phyloP scores from a whole-genome alignment of 495 filamentous ascomycete genomes.

The Cairneyella variabilis region DNA sequence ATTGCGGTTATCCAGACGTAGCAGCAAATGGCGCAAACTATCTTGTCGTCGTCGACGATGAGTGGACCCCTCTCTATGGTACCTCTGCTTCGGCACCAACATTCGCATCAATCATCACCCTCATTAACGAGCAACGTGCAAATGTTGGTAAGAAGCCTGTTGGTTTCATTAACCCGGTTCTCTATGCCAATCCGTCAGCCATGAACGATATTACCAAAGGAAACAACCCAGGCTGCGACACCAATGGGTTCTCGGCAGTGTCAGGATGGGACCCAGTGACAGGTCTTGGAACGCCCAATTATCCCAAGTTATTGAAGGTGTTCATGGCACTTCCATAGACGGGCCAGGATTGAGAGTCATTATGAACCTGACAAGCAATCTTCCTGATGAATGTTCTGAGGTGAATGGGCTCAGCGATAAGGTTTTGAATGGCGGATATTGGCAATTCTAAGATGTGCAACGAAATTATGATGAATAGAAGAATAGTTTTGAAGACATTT shows the following conservation, averaged over 20 bases:
- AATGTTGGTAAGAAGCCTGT: constrained; percentile 40
- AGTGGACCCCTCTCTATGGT: constrained; percentile 38
- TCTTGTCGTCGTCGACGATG: constrained; percentile 38
- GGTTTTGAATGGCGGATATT: too few species aligned
- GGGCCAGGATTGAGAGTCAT: too few species aligned
- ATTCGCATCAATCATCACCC: constrained; percentile 44
- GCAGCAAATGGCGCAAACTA: constrained; percentile 55
- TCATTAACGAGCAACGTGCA: constrained; percentile 49
- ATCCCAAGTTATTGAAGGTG: not conserved
- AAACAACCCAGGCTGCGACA: constrained; percentile 42
- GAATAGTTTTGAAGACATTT: too few species aligned
- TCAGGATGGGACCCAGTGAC: constrained; percentile 32
- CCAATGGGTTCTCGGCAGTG: constrained; percentile 4
- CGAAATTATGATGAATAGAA: too few species aligned
- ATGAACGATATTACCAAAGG: constrained; percentile 48
- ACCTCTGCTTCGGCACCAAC: constrained; percentile 39
- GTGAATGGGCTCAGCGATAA: too few species aligned
- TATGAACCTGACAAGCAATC: too few species aligned
- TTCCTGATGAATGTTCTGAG: too few species aligned
- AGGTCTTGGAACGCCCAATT: constrained; percentile 7
- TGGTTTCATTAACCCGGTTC: constrained; percentile 48
- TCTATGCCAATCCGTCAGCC: constrained; percentile 42
- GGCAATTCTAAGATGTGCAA: too few species aligned
- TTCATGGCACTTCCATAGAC: not conserved
- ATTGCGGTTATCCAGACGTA: constrained; percentile 60